phyloP scores from a whole-genome alignment of 1,139 yeast genomes.

The Candida neerlandica region DNA sequence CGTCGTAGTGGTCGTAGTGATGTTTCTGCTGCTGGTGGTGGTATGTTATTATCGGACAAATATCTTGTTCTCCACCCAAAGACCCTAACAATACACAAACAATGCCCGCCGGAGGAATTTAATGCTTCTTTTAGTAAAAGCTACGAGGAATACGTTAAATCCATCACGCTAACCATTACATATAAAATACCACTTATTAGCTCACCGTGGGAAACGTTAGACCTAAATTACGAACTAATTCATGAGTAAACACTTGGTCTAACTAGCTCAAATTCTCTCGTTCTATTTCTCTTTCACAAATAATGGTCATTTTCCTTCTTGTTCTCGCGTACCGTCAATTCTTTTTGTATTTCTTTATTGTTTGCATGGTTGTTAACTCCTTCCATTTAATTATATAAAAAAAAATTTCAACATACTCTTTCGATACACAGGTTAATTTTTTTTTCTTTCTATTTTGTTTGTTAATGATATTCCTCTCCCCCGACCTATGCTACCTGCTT shows the following conservation, averaged over 20 bases:
- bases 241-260: not conserved
- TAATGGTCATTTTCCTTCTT: no score
- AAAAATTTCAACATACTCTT: constrained; percentile 1
- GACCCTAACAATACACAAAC: no score
- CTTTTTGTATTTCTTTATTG: not conserved
- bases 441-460: no score
- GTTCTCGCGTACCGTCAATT: no score
- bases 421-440: not conserved
- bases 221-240: not conserved
- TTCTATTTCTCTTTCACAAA: not conserved
- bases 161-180: not conserved
- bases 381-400: no score
- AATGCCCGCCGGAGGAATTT: no score
- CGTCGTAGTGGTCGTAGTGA: not conserved
- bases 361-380: not conserved
- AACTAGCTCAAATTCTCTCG: no score
- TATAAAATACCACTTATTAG: not conserved
- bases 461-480: not conserved
- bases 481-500: not conserved
- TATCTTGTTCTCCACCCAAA: no score
- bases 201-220: not conserved
- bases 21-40: not conserved
- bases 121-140: no score
- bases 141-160: not conserved
- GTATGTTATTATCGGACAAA: not conserved